Conservation (phyloP, 2,329 filamentous ascomycete genomes). For the Botrytis medusae region DNA sequence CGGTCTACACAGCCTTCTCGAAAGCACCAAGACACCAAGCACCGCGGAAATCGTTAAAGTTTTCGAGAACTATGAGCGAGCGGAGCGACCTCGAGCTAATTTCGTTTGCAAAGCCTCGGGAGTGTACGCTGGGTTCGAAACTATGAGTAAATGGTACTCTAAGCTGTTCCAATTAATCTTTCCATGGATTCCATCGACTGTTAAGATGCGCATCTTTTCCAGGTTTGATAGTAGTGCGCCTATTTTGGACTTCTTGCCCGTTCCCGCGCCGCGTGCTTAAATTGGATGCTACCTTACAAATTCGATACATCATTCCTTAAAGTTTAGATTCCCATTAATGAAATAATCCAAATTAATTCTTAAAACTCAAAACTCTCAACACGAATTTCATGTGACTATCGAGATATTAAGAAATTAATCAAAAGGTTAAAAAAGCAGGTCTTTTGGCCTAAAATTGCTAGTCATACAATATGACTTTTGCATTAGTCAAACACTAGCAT, state of each 20-base stretch:
- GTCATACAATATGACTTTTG: background rate
- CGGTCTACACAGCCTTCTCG: conserved; percentile 6
- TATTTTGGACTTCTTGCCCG: conserved; percentile 1
- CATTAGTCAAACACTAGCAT: background rate
- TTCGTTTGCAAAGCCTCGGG: conserved; percentile 9
- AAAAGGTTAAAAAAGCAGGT: background rate
- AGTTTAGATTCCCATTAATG: background rate
- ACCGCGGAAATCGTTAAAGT: conserved; percentile 10
- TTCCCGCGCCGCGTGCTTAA: background rate
- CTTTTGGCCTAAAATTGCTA: background rate
- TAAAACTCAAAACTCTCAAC: background rate
- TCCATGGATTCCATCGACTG: background rate
- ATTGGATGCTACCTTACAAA: background rate
- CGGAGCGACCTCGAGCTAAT: conserved; percentile 13
- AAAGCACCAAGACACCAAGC: conserved; percentile 2
- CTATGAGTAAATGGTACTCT: conserved; percentile 15
- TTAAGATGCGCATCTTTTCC: conserved; percentile 11
- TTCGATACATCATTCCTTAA: background rate
- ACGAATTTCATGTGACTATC: background rate
- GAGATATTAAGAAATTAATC: background rate
- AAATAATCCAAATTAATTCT: background rate
- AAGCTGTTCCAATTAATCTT: conserved; percentile 6
- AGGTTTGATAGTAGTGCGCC: conserved; percentile 14
- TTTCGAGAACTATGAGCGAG: conserved; percentile 15
- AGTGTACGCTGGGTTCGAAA: conserved; percentile 12